These are phyloP conservation scores for Phyllosticta citribraziliensis DNA, from an alignment of 2,329 filamentous ascomycete genomes.

Conservation along the genomic window DNA sequence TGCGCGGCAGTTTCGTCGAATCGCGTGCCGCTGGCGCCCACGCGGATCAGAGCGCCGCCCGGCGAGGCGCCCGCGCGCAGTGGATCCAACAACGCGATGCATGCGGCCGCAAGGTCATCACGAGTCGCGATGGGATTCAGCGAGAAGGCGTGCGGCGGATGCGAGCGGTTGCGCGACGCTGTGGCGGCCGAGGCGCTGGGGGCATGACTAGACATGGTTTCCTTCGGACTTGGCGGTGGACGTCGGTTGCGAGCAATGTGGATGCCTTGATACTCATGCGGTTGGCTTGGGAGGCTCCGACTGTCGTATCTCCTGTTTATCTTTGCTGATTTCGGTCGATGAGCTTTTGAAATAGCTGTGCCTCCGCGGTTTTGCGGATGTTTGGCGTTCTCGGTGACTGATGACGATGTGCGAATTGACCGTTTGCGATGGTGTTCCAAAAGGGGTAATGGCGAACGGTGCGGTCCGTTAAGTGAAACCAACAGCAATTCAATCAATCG, in stretches of 20 bases:
- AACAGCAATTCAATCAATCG: neutral
- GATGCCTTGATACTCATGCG: neutral
- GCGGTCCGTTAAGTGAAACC: neutral
- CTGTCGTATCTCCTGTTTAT: neutral
- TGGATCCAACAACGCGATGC: slow-evolving; percentile 53
- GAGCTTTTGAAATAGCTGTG: neutral
- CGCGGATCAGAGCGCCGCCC: slow-evolving; percentile 52
- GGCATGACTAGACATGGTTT: neutral
- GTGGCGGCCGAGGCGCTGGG: slow-evolving; percentile 23
- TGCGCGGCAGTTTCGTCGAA: slow-evolving; percentile 72
- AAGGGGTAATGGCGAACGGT: neutral
- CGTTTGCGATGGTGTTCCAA: neutral
- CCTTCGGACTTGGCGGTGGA: neutral
- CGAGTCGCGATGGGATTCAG: slow-evolving; percentile 32
- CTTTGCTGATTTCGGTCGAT: neutral
- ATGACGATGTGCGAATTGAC: neutral
- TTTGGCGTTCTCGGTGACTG: neutral
- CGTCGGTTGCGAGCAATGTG: neutral
- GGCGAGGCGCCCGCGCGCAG: slow-evolving; percentile 64
- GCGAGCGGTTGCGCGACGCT: slow-evolving; percentile 27
- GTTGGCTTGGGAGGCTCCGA: neutral
- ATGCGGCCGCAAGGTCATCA: slow-evolving; percentile 33
- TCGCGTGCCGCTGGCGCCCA: slow-evolving; percentile 61
- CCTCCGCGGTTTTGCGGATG: neutral
- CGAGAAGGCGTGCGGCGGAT: slow-evolving; percentile 32